phyloP scores from a whole-genome alignment of 1,284 basidiomycete species.

The Vanrija humicola region DNA sequence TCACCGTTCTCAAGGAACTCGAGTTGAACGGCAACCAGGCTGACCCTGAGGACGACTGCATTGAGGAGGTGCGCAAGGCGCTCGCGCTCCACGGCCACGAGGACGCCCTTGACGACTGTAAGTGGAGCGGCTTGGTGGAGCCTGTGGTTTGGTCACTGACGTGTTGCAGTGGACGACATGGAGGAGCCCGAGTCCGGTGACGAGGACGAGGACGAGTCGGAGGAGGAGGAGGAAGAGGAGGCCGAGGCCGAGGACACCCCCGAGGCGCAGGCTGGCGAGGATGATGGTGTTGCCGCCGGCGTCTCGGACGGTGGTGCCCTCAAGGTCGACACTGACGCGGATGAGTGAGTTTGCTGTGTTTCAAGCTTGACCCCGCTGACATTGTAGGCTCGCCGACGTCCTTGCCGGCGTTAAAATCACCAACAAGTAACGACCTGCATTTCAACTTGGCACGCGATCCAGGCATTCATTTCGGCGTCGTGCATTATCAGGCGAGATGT shows the following conservation, averaged over 20 bases:
- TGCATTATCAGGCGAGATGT: too few species aligned
- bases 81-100: slow-evolving; percentile 72
- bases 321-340: slow-evolving; percentile 35
- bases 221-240: slow-evolving; percentile 45
- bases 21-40: slow-evolving; percentile 86
- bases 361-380: not conserved
- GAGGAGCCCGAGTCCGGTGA: slow-evolving; percentile 57
- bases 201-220: slow-evolving; percentile 53
- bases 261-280: slow-evolving; percentile 43
- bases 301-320: slow-evolving; percentile 26
- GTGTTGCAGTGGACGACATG: slow-evolving; percentile 58
- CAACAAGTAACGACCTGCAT: slow-evolving; percentile 13
- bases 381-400: slow-evolving; percentile 38
- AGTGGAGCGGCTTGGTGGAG: slow-evolving; percentile 31
- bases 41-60: slow-evolving; percentile 72
- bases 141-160: not conserved
- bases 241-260: slow-evolving; percentile 43
- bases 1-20: slow-evolving; percentile 60
- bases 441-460: too few species aligned
- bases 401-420: slow-evolving; percentile 34
- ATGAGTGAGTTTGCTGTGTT: slow-evolving; percentile 33
- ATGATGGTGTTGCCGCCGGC: slow-evolving; percentile 35
- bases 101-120: slow-evolving; percentile 69
- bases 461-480: too few species aligned
- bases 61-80: slow-evolving; percentile 62